Evolutionary conservation across 805 yeast genomes (phyloP), one percentile per base, ranked within the genome.

Genomic region (Wickerhamomyces subpelliculosus): DNA sequence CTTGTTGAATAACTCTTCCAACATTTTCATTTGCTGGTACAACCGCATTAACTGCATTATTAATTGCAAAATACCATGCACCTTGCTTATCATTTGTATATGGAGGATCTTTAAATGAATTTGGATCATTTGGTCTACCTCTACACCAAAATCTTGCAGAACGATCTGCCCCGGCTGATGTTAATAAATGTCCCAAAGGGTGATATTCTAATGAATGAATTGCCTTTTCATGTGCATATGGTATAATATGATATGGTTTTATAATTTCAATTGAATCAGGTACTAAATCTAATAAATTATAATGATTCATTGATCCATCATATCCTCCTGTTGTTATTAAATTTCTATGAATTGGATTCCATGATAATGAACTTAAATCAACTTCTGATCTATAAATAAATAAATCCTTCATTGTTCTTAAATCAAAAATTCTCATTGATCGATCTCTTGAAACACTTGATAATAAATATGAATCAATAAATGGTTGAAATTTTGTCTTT

Each of bases 71-170:
- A 48, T 61, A 68, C 80, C 80, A 75, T 6, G 79, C 78, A 27
- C 75, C 78, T 36, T 63, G 65, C 47, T 75, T 75, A 31, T 74
- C 75, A 55, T 75, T 70, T 14, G 86, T 81, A 60, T 88, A 87
- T 40, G 86, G 78, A 13, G 86, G 83, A 57, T 86, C 96, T 46
- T 79, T 76, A 64, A 77, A 87, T 3, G 85, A 84, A 54, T 73
- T 75, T 1, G 86, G 83, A 63, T 93, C 98, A 48, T 80, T 82
- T 2, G 97, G 96, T 55, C 95, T 71, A 2, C 95, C 83, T 36
- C 99, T 70, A 23, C 89, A 78, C 99, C 99, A 93, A 61, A 94
- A 85, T 39, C 97, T 65, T 19, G 95, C 85, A 5, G 94, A 78
- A 55, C 93, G 76, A 60, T 93, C 99, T 40, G 93, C 87, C 16